phyloP scores from a whole-genome alignment of 306 rosid genomes.

The Rosa multiflora region DNA sequence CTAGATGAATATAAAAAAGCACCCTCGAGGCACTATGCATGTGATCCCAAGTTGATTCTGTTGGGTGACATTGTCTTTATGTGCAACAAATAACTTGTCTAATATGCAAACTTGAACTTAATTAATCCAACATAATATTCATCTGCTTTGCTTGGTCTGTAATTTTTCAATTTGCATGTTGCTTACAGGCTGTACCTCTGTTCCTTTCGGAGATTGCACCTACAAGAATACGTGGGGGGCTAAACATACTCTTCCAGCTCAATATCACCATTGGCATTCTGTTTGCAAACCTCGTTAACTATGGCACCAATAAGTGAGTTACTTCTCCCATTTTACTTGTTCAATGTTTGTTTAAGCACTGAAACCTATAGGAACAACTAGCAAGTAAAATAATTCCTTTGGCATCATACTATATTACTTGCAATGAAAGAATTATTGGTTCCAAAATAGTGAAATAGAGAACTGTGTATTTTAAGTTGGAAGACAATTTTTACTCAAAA shows the following conservation, averaged over 20 bases:
- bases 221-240: constrained; percentile 86
- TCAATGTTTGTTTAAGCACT: not conserved
- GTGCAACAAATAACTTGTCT: constrained; percentile 6
- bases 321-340: not conserved
- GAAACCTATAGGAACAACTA: not conserved
- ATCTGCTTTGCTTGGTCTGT: not conserved
- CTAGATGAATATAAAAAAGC: not conserved
- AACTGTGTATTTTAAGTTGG: not conserved
- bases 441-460: not conserved
- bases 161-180: not conserved
- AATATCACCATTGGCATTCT: constrained; percentile 83
- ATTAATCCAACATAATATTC: not conserved
- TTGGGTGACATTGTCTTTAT: not conserved
- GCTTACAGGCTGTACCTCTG: constrained; percentile 79
- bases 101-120: not conserved
- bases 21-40: not conserved
- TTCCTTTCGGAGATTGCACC: constrained; percentile 95
- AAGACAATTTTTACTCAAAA: not conserved
- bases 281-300: constrained; percentile 78
- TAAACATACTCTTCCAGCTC: constrained; percentile 82
- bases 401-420: not conserved
- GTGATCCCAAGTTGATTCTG: constrained; percentile 6
- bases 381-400: not conserved
- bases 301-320: constrained; percentile 65
- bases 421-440: constrained; percentile 9